Evolutionary conservation across 1,139 yeast species (phyloP), one percentile per base, ranked within the genome.

Genomic region (Zygoascus hellenicus): DNA sequence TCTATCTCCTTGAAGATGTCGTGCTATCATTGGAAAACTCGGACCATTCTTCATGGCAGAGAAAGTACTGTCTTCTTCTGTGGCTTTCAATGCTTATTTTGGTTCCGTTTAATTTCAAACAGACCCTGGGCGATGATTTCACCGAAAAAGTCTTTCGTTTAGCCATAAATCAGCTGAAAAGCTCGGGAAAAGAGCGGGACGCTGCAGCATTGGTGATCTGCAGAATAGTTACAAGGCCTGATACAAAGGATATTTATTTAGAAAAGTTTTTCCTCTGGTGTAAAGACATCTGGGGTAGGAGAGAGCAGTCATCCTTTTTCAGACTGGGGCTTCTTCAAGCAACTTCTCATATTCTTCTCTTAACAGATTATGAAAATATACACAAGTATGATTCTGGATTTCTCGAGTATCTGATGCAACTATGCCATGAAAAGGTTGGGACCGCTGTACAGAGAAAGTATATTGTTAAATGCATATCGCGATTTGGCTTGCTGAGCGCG

Each of bases 51-150:
- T 36, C 51, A 9, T 75, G 96, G 94, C 69, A 78, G 53, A 76
- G 76, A 43, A 61, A 72, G 9, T 86, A 78, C 55, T 63, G 81
- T 3, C 62, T 81, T 39, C 64, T 88, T n/a, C 67, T 85, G 6
- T 89, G 96, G 96, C 68, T 87, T 13, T 75, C 84, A 0, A 78
- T 82, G 28, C 66, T 88, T 15, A 76, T 80, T 0, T 65, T 85
- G 32, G 80, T 81, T 0, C 97, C 97, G 0, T 89, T 89, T 59
- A 59, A 67, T 0, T 66, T 83, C 39, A 68, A 67, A 11, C 52
- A 56, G 0, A 60, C 63, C 4, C 53, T 78, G 10, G 66, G 72
- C 1, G 46, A 54, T 0, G 26, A 22, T 22, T 22, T 22, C 26
- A 22, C 26, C 7, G 14, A 36, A 2, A 47, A 64, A 6, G 57